Conservation (phyloP, 2,329 filamentous ascomycete genomes). For the Aspergillus ibericus region DNA sequence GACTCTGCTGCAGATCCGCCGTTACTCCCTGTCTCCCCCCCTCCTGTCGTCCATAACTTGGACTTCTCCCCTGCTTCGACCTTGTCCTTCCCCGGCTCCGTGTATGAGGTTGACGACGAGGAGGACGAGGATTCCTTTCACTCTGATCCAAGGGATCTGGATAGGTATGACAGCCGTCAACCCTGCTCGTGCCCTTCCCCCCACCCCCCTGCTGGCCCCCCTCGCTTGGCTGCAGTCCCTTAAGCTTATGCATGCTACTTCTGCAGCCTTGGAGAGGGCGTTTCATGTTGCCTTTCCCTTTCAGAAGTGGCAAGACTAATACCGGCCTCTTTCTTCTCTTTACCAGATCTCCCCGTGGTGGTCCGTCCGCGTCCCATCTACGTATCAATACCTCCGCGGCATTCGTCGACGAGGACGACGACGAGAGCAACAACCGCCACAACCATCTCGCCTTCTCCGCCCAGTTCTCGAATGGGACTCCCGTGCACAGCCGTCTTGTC, state of each 20-base stretch:
- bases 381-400: slow-evolving; percentile 35
- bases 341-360: slow-evolving; percentile 43
- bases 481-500: slow-evolving; percentile 42
- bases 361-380: slow-evolving; percentile 33
- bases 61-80: slow-evolving; percentile 23
- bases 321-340: slow-evolving; percentile 23
- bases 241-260: slow-evolving; percentile 8
- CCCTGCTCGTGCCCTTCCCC: slow-evolving; percentile 8
- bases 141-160: slow-evolving; percentile 38
- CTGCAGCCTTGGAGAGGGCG: slow-evolving; percentile 11
- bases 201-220: slow-evolving; percentile 7
- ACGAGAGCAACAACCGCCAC: slow-evolving; percentile 31
- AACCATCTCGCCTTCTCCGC: slow-evolving; percentile 27
- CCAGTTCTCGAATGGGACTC: slow-evolving; percentile 40
- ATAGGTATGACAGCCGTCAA: slow-evolving; percentile 36
- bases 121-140: slow-evolving; percentile 24
- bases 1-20: slow-evolving; percentile 20
- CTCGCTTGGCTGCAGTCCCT: slow-evolving; percentile 2
- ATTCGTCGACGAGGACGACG: slow-evolving; percentile 24
- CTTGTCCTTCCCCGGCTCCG: slow-evolving; percentile 18
- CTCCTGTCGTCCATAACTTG: slow-evolving; percentile 3
- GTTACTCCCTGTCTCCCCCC: slow-evolving; percentile 11
- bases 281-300: slow-evolving; percentile 23
- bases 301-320: slow-evolving; percentile 27
- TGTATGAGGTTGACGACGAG: slow-evolving; percentile 15